Evolutionary conservation across 176 grass and related monocot species (phyloP).

Genomic region (Elaeis guineensis): DNA sequence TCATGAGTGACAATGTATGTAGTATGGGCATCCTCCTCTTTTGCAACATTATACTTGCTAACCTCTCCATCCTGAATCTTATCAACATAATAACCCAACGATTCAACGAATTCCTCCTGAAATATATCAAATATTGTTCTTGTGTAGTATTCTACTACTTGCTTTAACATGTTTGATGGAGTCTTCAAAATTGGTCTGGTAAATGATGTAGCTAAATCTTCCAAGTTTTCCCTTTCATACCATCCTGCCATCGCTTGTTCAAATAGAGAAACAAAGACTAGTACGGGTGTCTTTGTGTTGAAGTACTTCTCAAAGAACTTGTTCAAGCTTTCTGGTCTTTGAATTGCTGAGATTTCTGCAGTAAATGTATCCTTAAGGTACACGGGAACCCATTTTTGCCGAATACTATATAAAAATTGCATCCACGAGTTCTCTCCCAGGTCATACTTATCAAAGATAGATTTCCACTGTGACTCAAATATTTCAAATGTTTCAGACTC

Average conservation of each 20-base stretch:
- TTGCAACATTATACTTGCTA: slow-evolving; percentile 34
- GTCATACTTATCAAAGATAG: slow-evolving; percentile 48
- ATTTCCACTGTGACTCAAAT: slow-evolving; percentile 45
- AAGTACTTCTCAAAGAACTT: slow-evolving; percentile 49
- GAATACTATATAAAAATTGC: slow-evolving; percentile 41
- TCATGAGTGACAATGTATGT: slow-evolving; percentile 33
- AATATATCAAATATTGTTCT: slow-evolving; percentile 42
- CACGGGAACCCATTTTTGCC: slow-evolving; percentile 40
- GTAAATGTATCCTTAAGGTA: slow-evolving; percentile 51
- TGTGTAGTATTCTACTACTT: slow-evolving; percentile 46
- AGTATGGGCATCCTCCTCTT: slow-evolving; percentile 23
- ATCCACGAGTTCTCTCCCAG: slow-evolving; percentile 44
- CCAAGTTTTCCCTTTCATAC: slow-evolving; percentile 49
- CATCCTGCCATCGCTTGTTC: slow-evolving; percentile 57
- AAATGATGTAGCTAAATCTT: slow-evolving; percentile 62
- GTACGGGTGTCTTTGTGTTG: slow-evolving; percentile 33
- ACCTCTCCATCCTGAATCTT: slow-evolving; percentile 30
- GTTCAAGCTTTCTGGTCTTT: slow-evolving; percentile 43
- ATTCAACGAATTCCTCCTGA: slow-evolving; percentile 49
- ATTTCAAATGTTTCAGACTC: slow-evolving; percentile 32
- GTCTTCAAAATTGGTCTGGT: slow-evolving; percentile 45
- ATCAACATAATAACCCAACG: slow-evolving; percentile 45
- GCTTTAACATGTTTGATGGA: slow-evolving; percentile 46
- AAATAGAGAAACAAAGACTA: slow-evolving; percentile 53
- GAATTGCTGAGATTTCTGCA: slow-evolving; percentile 34